A percentile compares a stretch with the other conserved stretches of the same genome.
Conservation (phyloP, 23 red algal genomes). For the Gracilaria domingensis region DNA sequence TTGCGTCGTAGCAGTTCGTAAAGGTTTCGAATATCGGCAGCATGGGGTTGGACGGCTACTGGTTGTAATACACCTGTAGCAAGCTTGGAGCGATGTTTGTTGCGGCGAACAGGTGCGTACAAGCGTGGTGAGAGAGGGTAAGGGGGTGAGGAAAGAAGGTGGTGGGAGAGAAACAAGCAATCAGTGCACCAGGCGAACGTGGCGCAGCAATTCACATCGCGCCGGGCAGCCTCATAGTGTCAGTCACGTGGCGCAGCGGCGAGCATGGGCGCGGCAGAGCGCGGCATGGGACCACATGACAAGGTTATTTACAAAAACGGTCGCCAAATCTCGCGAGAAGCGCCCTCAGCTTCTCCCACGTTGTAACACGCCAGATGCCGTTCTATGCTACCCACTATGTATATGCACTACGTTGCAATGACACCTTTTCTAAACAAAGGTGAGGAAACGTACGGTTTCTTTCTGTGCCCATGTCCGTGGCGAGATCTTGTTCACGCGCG, state of each 20-base stretch:
- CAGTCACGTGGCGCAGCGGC: not conserved
- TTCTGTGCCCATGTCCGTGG: not conserved
- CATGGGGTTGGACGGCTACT: too few species aligned
- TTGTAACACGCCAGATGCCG: too few species aligned
- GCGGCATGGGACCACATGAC: not conserved
- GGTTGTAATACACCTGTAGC: not conserved
- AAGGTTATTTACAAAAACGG: not conserved
- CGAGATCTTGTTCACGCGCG: not conserved
- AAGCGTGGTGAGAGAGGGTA: not conserved
- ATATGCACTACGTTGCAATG: too few species aligned
- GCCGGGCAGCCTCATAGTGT: too few species aligned
- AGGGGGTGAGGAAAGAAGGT: not conserved
- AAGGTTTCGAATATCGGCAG: too few species aligned
- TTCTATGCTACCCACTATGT: too few species aligned
- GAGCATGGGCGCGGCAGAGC: not conserved
- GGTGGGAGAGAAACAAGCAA: not conserved
- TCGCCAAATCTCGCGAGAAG: too few species aligned
- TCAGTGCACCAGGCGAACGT: too few species aligned
- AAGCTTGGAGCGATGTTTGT: not conserved
- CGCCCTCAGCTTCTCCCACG: too few species aligned
- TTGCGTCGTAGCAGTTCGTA: constrained; percentile 25
- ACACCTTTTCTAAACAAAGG: not conserved
- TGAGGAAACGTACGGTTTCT: not conserved
- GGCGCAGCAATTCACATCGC: too few species aligned
- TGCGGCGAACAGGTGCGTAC: not conserved